Percentiles rank a stretch among this genome's conserved stretches.
These are phyloP conservation scores for Mrakia hoshinonis DNA, from an alignment of 768 basidiomycete species.

Conservation along the genomic window DNA sequence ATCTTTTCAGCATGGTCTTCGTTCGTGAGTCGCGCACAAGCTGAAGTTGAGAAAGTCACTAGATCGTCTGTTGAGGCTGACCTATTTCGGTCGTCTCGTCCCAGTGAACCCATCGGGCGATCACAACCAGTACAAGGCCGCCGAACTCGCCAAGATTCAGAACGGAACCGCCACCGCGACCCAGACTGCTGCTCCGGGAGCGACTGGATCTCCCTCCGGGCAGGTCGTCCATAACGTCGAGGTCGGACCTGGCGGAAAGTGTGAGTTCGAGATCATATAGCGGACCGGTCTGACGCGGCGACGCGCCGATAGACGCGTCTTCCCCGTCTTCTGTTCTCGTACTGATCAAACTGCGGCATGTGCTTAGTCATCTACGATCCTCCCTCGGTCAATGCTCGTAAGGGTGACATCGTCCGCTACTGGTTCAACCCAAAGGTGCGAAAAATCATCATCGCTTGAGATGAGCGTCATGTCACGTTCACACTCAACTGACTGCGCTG, in stretches of 20 bases:
- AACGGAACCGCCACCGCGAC: not conserved
- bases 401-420: not conserved
- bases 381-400: not conserved
- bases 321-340: too few species aligned
- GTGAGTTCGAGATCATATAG: not conserved
- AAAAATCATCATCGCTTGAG: too few species aligned
- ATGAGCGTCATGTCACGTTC: too few species aligned
- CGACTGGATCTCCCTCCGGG: not conserved
- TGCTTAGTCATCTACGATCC: not conserved
- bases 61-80: too few species aligned
- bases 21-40: not conserved
- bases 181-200: not conserved
- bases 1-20: not conserved
- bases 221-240: not conserved
- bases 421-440: conserved; percentile 1
- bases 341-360: too few species aligned
- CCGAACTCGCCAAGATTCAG: not conserved
- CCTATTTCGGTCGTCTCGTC: too few species aligned
- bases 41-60: too few species aligned
- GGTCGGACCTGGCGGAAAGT: conserved; percentile 1
- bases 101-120: not conserved
- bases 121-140: not conserved
- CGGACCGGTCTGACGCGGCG: not conserved
- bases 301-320: not conserved
- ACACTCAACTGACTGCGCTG: too few species aligned